Evolutionary conservation across 192 early-diverging fungal species (phyloP).

Genomic region (Mycoemilia scoparia): DNA sequence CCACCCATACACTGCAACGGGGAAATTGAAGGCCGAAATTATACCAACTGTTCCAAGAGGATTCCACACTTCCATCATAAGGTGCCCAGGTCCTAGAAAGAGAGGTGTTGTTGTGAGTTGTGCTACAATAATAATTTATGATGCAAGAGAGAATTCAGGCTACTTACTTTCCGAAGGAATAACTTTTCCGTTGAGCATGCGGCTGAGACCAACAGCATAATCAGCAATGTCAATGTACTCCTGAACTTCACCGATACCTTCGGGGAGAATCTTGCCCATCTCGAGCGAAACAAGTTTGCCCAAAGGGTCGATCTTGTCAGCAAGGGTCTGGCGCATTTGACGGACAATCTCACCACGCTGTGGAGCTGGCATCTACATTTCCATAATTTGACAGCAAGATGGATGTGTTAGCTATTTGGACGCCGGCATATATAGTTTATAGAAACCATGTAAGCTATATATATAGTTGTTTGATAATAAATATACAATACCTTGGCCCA

Average conservation of each 20-base stretch:
- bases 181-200: conserved; percentile 61
- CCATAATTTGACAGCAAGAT: too few species aligned
- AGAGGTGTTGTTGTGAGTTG: background rate
- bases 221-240: conserved; percentile 94
- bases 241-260: conserved; percentile 88
- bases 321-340: conserved; percentile 70
- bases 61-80: conserved; percentile 92
- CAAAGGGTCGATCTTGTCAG: conserved; percentile 51
- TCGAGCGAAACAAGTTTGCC: conserved; percentile 78
- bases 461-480: too few species aligned
- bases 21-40: conserved; percentile 93
- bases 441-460: too few species aligned
- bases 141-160: too few species aligned
- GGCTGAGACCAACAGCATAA: conserved; percentile 70
- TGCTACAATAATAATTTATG: background rate
- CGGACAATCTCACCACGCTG: conserved; percentile 77
- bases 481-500: conserved; percentile 48
- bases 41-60: conserved; percentile 83
- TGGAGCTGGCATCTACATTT: conserved; percentile 74
- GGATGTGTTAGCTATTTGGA: too few species aligned
- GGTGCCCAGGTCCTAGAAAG: conserved; percentile 80
- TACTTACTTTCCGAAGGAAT: conserved; percentile 81
- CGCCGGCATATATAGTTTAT: background rate
- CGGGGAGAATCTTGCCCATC: conserved; percentile 88
- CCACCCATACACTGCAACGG: conserved; percentile 84